Percentiles rank a stretch among this genome's conserved stretches.
Conservation (phyloP, 2,329 filamentous ascomycete genomes). For the Fusarium armeniacum region DNA sequence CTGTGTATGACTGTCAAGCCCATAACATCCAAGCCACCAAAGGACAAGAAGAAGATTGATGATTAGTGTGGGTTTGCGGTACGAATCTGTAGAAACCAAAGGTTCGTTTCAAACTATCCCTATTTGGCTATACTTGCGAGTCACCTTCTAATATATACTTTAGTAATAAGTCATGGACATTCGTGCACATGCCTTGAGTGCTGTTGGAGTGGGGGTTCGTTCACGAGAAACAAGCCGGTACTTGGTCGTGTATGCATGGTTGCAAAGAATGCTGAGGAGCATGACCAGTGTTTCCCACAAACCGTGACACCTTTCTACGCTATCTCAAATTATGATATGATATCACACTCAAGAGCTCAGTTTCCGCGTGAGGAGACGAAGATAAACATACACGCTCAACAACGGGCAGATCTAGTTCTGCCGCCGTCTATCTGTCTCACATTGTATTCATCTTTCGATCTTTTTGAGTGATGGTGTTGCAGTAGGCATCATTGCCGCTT, state of each 20-base stretch:
- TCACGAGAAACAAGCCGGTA: not conserved
- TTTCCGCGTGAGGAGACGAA: not conserved
- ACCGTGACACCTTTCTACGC: not conserved
- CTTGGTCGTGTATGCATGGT: not conserved
- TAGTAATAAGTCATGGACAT: not conserved
- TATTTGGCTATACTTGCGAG: not conserved
- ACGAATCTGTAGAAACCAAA: not conserved
- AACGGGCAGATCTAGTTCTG: not conserved
- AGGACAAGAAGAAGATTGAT: constrained; percentile 11
- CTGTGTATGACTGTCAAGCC: constrained; percentile 24
- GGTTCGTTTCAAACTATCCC: not conserved
- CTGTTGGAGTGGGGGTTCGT: not conserved
- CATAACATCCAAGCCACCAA: constrained; percentile 9
- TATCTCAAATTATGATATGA: not conserved
- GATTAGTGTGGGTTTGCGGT: not conserved
- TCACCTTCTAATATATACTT: not conserved
- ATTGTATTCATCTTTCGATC: not conserved
- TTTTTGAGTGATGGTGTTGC: not conserved
- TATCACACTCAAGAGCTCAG: not conserved
- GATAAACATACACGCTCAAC: not conserved
- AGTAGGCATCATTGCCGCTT: not conserved
- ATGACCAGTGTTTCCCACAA: not conserved
- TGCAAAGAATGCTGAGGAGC: not conserved
- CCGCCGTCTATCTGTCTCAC: not conserved
- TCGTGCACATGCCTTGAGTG: no score